Evolutionary conservation across 768 basidiomycete species (phyloP), one percentile per base, ranked within the genome.

Genomic region (Boletus rubescentipes): DNA sequence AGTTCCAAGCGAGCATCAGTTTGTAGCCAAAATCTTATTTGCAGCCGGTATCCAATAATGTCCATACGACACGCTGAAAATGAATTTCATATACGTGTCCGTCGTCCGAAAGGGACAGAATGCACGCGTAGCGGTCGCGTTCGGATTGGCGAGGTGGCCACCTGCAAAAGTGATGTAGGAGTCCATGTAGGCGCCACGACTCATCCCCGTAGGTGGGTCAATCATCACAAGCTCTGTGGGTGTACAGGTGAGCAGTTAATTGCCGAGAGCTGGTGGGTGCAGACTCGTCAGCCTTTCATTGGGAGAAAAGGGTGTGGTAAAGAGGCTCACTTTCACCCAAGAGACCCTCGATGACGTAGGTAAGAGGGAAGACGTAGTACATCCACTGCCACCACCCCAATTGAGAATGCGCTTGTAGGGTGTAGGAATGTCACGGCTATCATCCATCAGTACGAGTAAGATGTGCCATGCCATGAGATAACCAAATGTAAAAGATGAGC

Each of bases 71-170:
- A 62, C 35, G 21, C 49, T 49, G 38, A 47, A 51, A 7, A 3
- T 18, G 20, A 29, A 18, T 11, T 40, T 39, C 46, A 59, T 0
- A 15, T 23, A 46, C 1, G 37, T 12, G 60, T 87, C 78, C 5
- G 85, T 84, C 3, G 73, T 78, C 9, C 72, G 59, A 29, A 75
- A 74, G 1, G 80, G 70, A 58, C 87, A 88, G 68, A 81, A 86
- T 18, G 73, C 53, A 63, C 87, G 89, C 42, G 62, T 67, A 16
- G 68, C 53, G 0, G 79, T 78, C 4, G 84, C 80, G n/a, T 77
- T 65, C 1, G 80, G 75, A 58, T 87, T 78, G 21, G 73, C 61
- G 29, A 89, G 67, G 57, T 84, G 84, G 9, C 87, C 86, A 0
- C 86, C 82, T 5, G 75, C 72, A 1, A 58, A 41, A 0, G 66